phyloP scores from a whole-genome alignment of 768 basidiomycete species.

The Lactarius vividus region DNA sequence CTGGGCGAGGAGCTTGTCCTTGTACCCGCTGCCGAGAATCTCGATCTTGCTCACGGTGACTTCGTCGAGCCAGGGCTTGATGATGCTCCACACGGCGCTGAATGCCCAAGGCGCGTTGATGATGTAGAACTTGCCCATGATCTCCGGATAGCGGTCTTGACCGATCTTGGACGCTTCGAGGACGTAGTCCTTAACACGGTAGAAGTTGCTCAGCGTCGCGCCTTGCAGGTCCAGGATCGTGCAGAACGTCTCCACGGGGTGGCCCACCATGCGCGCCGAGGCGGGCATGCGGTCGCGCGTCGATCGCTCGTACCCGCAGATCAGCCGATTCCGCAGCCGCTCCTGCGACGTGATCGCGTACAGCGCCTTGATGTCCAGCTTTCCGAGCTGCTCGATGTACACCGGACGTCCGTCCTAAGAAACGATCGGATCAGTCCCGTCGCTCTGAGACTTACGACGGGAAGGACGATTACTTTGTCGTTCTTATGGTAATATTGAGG shows the following conservation, averaged over 20 bases:
- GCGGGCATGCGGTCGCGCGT: constrained; percentile 77
- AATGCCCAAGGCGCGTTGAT: constrained; percentile 97
- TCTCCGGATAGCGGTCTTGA: constrained; percentile 89
- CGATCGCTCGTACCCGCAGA: constrained; percentile 92
- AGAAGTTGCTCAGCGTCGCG: constrained; percentile 74
- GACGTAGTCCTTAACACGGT: constrained; percentile 91
- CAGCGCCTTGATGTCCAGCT: constrained; percentile 82
- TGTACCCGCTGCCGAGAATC: constrained; percentile 77
- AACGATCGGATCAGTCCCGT: neutral
- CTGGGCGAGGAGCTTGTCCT: constrained; percentile 73
- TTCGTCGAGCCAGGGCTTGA: constrained; percentile 93
- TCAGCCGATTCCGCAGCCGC: constrained; percentile 84
- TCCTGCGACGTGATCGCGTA: constrained; percentile 82
- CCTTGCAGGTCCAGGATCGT: constrained; percentile 90
- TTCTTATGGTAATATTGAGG: constrained; percentile 96
- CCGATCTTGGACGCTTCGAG: constrained; percentile 71
- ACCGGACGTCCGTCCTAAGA: constrained; percentile 87
- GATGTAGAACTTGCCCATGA: constrained; percentile 98
- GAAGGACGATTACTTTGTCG: constrained; percentile 66
- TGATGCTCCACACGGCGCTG: constrained; percentile 78
- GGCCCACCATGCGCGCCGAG: constrained; percentile 65
- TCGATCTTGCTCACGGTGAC: constrained; percentile 95
- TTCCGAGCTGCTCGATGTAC: constrained; percentile 91
- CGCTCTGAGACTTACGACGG: neutral
- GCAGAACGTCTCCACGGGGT: constrained; percentile 95